Conservation (phyloP, 306 rosid species). For the Bauhinia variegata region DNA sequence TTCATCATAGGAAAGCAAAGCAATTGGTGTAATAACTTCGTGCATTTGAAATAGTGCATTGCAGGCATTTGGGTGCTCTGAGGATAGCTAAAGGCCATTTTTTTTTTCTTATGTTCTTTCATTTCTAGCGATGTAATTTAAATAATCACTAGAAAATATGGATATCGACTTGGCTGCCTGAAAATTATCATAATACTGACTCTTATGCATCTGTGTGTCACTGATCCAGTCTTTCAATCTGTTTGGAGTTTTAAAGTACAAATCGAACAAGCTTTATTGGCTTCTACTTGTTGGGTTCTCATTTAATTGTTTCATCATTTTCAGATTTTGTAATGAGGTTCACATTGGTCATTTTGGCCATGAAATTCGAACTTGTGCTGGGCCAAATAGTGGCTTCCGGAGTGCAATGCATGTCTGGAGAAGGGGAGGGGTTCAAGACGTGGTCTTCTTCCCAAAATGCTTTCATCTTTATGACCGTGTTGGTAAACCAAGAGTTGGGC, state of each 20-base stretch:
- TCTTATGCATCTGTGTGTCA: constrained; percentile 3
- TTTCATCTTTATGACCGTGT: constrained; percentile 85
- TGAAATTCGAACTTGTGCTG: constrained; percentile 76
- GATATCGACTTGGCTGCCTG: neutral
- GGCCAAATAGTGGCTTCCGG: constrained; percentile 64
- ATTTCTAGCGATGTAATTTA: neutral
- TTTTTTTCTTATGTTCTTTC: neutral
- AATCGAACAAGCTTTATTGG: constrained; percentile 5
- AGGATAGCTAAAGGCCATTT: neutral
- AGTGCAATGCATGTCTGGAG: constrained; percentile 73
- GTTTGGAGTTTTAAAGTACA: constrained; percentile 23
- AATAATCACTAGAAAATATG: constrained; percentile 4
- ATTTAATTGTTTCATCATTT: constrained; percentile 19
- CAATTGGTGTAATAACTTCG: neutral
- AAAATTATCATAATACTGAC: neutral
- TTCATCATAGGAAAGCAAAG: neutral
- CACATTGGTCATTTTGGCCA: constrained; percentile 78
- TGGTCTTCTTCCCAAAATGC: constrained; percentile 66
- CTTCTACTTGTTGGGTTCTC: constrained; percentile 22
- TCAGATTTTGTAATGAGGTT: constrained; percentile 71
- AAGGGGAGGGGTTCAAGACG: constrained; percentile 67
- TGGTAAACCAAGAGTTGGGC: constrained; percentile 81
- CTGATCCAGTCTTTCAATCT: constrained; percentile 24
- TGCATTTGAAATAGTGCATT: neutral
- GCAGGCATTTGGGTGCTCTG: neutral